A percentile compares a stretch with the other conserved stretches of the same genome.
Conservation (phyloP, 2,329 filamentous ascomycete species). For the Aspergillus floridensis region DNA sequence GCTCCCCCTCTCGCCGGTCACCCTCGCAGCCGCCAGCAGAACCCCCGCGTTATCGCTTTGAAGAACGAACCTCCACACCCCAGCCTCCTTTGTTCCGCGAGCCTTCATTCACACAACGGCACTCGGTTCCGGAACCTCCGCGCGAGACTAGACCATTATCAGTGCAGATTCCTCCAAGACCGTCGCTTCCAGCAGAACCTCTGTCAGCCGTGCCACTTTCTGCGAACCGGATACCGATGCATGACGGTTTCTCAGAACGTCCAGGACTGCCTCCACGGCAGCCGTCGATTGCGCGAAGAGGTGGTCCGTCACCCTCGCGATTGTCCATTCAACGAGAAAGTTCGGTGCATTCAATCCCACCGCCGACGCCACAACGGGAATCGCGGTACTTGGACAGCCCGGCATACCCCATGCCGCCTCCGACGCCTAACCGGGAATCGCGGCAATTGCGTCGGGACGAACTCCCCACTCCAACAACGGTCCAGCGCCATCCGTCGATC, state of each 20-base stretch:
- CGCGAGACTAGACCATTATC: constrained; percentile 31
- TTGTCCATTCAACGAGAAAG: constrained; percentile 7
- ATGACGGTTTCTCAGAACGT: constrained; percentile 43
- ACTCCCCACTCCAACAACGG: constrained; percentile 18
- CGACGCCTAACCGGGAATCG: constrained; percentile 15
- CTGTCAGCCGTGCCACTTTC: constrained; percentile 35
- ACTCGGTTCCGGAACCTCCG: constrained; percentile 26
- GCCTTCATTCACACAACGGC: constrained; percentile 28
- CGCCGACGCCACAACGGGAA: constrained; percentile 13
- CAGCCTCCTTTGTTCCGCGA: constrained; percentile 22
- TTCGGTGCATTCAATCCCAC: constrained; percentile 3
- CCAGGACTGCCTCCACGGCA: constrained; percentile 50
- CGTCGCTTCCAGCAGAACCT: constrained; percentile 20
- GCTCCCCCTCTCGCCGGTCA: constrained; percentile 17
- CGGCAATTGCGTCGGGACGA: constrained; percentile 15
- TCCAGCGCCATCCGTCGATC: constrained; percentile 29
- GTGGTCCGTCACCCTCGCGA: constrained; percentile 25
- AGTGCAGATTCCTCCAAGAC: constrained; percentile 31
- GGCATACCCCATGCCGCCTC: constrained; percentile 1
- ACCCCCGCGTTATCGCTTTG: constrained; percentile 26
- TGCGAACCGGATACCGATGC: constrained; percentile 38
- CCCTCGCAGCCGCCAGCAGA: constrained; percentile 26
- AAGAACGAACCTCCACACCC: constrained; percentile 27
- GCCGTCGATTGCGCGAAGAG: constrained; percentile 18
- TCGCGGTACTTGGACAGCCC: constrained; percentile 13